Evolutionary conservation across 1,139 yeast genomes (phyloP), one percentile per base, ranked within the genome.

Genomic region (Pichia sp.): DNA sequence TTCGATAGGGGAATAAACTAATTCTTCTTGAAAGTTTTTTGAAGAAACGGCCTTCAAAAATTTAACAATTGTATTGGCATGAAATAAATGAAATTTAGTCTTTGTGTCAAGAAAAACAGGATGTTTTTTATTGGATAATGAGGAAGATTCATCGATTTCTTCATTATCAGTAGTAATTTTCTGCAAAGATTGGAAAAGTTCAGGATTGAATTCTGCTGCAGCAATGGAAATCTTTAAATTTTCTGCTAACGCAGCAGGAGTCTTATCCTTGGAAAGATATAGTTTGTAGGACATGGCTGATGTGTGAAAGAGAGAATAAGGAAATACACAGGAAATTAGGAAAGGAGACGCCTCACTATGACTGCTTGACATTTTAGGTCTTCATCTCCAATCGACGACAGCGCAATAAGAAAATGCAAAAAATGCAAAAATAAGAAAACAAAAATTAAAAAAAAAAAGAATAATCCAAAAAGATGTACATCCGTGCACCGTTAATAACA

Each of bases 61-160:
- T 60, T 81, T 78, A 45, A 86, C 88, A 46, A 88, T 82, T 20
- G 96, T 85, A 60, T 88, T 86, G 26, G 93, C 74, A 61, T 87
- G 95, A 47, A 74, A 66, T 51, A 88, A 70, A 51, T 71, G 74
- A 43, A 80, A 74, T 0, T 56, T 56, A 4, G 30, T 30, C 23
- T 62, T 59, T 16, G 50, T 30, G 26, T 52, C 64, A 34, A 57
- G 55, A 41, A 76, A 63, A 20, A 57, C 49, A 3, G 43, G 28
- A 16, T 40, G 35, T 27, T 36, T 38, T 8, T 26, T 7, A 29
- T 43, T 38, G 10, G 31, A 13, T 14, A 41, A 15, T 4, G 37
- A 16, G 2, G 41, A 23, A 14, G 36, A 30, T 25, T 65, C 68
- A 32, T 64, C 69, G 29, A 61, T 59, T 42, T 60, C 58, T 38